Base-by-base conservation (phyloP, 208 protist species). In the Hexamita inflata region DNA sequence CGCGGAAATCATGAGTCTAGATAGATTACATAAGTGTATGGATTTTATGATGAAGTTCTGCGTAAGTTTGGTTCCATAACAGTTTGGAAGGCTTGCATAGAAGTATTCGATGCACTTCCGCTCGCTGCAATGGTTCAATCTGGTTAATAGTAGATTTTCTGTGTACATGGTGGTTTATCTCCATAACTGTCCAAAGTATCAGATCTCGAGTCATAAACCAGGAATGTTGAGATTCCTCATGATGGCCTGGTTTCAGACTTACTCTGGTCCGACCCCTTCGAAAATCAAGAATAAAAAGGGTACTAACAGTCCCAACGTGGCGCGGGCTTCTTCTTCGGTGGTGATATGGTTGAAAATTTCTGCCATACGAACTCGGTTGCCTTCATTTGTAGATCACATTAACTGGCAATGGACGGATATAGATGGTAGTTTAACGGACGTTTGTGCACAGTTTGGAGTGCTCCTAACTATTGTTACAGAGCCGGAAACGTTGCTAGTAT, bases 1-100 rank as follows among this genome's bases (percentile, higher is more conserved):
- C 26, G 80, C 19, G 80, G 80, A 0, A 83, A 83, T 45, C 80
- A 83, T 30, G 80, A 83, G 29, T 77, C 67, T 26, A 35, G 80
- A 58, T 59, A 82, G 45, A 83, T 83, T 29, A 82, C 80, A 9
- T 74, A 86, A 64, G 90, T 95, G 38, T 99, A 98, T 85, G 95
- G 95, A 42, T 99, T 98, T 81, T 98, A 99, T 83, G 94, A 98
- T 82, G 95, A 98, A 82, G 98, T 93, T 79, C 84, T 96, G 70
- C 86, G 92, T 70, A 99, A 99, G 87, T 99, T 96, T 81, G 94
- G 93, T 40, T 93, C 88, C 59, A 94, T 94, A n/a, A 97, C 96
- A 78, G 95, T 98, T 35, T 98, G 97, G 97, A 86, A 91, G 35
- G 97, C 97, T 81, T 99, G 93, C 83, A 99, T 95, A 0, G 94